Conservation (phyloP, 768 basidiomycete species). For the Trichaptum fuscoviolaceum region DNA sequence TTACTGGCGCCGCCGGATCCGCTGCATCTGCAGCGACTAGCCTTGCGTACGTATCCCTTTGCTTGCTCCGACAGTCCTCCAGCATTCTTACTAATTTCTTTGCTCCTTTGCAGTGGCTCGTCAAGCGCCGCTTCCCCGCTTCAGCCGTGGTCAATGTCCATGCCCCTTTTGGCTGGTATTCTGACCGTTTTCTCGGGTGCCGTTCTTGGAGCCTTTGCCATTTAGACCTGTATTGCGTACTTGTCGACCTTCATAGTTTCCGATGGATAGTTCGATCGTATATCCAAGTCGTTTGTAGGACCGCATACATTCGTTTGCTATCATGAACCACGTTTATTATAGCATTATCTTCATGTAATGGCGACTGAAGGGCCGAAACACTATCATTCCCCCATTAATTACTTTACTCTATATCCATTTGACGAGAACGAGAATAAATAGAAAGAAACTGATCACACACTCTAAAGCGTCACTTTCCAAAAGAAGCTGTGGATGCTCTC, state of each 20-base stretch:
- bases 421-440: too few species aligned
- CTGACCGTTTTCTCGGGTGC: not conserved
- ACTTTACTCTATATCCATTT: not conserved
- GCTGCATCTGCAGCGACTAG: conserved; percentile 6
- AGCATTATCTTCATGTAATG: not conserved
- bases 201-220: not conserved
- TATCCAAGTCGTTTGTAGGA: not conserved
- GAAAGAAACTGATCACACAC: too few species aligned
- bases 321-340: not conserved
- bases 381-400: not conserved
- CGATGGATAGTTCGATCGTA: not conserved
- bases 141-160: not conserved
- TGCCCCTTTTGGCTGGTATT: not conserved
- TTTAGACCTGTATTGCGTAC: not conserved
- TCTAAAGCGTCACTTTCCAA: too few species aligned
- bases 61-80: not conserved
- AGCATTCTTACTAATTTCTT: too few species aligned
- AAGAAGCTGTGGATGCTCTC: too few species aligned
- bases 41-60: conserved; percentile 5
- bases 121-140: not conserved
- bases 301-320: not conserved
- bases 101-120: not conserved
- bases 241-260: not conserved
- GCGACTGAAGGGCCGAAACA: not conserved
- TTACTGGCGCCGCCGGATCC: conserved; percentile 16